A percentile compares a stretch with the other conserved stretches of the same genome.
phyloP scores from a whole-genome alignment of 2,329 filamentous ascomycete genomes.

The Ceratocystis ficicola region DNA sequence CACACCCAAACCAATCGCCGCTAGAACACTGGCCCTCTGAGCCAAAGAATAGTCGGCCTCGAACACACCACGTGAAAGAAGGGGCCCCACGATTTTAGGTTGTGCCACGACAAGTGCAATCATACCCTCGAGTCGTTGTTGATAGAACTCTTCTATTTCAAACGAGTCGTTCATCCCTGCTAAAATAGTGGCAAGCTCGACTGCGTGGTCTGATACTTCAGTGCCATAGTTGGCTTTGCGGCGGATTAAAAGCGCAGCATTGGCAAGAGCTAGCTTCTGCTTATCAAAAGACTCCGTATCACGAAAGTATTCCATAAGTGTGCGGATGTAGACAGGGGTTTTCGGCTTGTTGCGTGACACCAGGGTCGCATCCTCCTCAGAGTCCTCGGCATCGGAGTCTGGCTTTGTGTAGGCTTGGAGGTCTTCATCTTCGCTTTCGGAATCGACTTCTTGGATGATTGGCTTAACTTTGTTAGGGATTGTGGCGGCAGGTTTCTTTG shows the following conservation, averaged over 20 bases:
- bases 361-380: conserved; percentile 82
- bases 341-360: conserved; percentile 71
- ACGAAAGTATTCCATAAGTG: conserved; percentile 65
- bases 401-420: conserved; percentile 72
- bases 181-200: conserved; percentile 65
- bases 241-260: conserved; percentile 68
- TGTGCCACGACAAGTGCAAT: conserved; percentile 68
- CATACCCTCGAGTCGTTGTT: conserved; percentile 65
- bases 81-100: conserved; percentile 65
- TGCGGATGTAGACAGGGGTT: conserved; percentile 80
- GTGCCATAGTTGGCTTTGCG: conserved; percentile 80
- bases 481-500: conserved; percentile 27
- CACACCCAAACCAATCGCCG: conserved; percentile 67
- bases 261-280: conserved; percentile 65
- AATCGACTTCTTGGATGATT: conserved; percentile 54
- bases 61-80: conserved; percentile 77
- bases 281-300: conserved; percentile 76
- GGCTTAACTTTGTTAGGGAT: conserved; percentile 31
- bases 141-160: conserved; percentile 65
- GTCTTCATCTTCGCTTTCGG: conserved; percentile 51
- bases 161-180: conserved; percentile 76
- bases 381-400: conserved; percentile 79
- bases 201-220: conserved; percentile 72
- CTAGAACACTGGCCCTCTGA: conserved; percentile 70
- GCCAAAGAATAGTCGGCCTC: conserved; percentile 81